phyloP scores from a whole-genome alignment of 2,329 filamentous ascomycete genomes.

The Alternaria sp. region DNA sequence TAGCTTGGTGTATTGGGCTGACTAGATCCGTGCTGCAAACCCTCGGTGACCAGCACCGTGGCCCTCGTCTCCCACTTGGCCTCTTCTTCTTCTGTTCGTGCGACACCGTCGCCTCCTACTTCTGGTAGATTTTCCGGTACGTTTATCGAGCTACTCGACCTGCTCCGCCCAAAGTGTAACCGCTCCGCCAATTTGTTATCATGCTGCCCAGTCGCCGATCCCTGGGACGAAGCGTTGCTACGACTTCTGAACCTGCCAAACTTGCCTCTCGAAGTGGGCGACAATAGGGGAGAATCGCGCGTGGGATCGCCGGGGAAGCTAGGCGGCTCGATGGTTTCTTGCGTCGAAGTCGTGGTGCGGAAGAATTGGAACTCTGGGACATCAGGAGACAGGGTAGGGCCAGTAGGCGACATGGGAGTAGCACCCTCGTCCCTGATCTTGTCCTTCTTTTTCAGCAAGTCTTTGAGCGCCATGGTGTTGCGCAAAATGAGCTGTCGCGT shows the following conservation, averaged over 20 bases:
- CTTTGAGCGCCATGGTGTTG: conserved; percentile 65
- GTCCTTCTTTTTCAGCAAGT: conserved; percentile 71
- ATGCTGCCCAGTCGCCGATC: conserved; percentile 18
- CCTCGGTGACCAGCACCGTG: conserved; percentile 79
- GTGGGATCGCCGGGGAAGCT: conserved; percentile 56
- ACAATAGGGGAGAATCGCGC: conserved; percentile 41
- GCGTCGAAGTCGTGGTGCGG: conserved; percentile 80
- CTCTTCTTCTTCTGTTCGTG: conserved; percentile 56
- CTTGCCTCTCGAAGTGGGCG: conserved; percentile 38
- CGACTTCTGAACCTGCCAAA: conserved; percentile 46
- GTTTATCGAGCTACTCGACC: conserved; percentile 71
- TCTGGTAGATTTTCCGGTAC: conserved; percentile 83
- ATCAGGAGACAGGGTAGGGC: conserved; percentile 40
- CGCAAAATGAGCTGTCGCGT: conserved; percentile 15
- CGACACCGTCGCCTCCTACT: conserved; percentile 63
- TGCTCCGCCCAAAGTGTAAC: conserved; percentile 69
- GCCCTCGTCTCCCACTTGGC: conserved; percentile 92
- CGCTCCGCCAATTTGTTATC: conserved; percentile 68
- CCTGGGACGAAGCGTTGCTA: conserved; percentile 43
- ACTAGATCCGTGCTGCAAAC: conserved; percentile 50
- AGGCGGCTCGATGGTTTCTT: conserved; percentile 81
- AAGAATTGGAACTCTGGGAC: conserved; percentile 79
- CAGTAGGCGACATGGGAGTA: conserved; percentile 29
- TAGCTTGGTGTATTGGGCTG: conserved; percentile 41
- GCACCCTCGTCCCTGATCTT: conserved; percentile 60